phyloP scores from a whole-genome alignment of 192 early-diverging fungal genomes.

The Podila clonocystis region DNA sequence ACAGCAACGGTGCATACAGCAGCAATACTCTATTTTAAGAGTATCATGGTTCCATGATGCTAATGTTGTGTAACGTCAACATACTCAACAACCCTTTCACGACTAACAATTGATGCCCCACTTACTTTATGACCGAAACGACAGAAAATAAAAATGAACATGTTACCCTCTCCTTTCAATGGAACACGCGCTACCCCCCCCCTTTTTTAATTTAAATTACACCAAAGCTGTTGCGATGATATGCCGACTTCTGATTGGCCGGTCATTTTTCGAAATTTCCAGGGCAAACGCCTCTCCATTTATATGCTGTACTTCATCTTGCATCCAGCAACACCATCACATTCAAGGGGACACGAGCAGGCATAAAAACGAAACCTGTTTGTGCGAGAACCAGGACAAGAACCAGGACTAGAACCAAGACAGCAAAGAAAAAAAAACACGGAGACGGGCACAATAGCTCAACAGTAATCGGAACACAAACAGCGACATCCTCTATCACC shows the following conservation, averaged over 20 bases:
- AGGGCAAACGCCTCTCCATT: too few relatives aligned
- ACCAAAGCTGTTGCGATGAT: too few relatives aligned
- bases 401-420: neutral
- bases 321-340: too few relatives aligned
- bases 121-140: neutral
- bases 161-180: neutral
- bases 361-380: too few relatives aligned
- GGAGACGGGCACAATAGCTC: neutral
- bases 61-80: neutral
- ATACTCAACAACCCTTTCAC: neutral
- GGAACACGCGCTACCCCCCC: neutral
- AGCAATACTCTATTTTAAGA: constrained; percentile 34
- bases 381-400: too few relatives aligned
- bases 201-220: neutral
- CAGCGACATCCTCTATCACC: neutral
- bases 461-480: neutral
- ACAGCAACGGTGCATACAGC: constrained; percentile 10
- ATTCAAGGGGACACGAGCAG: too few relatives aligned
- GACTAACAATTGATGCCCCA: neutral
- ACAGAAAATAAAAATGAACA: neutral
- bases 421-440: neutral
- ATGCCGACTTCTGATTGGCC: too few relatives aligned
- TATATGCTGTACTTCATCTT: too few relatives aligned
- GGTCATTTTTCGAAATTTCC: too few relatives aligned
- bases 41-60: neutral